These are phyloP conservation scores for Stephania yunnanensis DNA, from an alignment of 164 flowering plant genomes.

Conservation along the genomic window DNA sequence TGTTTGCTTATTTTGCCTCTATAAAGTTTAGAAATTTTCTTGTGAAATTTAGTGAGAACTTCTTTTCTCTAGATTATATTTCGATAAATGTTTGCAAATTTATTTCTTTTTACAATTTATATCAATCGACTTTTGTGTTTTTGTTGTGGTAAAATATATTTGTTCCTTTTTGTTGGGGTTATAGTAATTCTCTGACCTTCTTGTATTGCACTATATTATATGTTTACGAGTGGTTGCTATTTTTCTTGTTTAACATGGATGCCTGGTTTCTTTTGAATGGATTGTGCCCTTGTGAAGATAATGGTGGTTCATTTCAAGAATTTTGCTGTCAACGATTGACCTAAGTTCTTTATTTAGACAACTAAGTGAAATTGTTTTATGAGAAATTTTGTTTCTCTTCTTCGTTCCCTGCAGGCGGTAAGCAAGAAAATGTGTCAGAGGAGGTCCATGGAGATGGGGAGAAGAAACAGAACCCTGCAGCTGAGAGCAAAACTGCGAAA, in stretches of 20 bases:
- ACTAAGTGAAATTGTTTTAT: background rate
- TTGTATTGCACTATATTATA: background rate
- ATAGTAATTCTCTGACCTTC: background rate
- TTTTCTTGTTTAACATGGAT: background rate
- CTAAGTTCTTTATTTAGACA: background rate
- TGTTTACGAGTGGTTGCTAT: background rate
- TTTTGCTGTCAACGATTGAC: background rate
- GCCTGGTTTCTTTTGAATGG: background rate
- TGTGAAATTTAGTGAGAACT: too few relatives aligned
- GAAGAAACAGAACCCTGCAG: slow-evolving; percentile 32
- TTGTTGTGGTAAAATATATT: too few relatives aligned
- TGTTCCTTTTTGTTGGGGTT: too few relatives aligned
- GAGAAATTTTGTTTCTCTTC: background rate
- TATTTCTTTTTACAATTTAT: too few relatives aligned
- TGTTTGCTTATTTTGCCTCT: too few relatives aligned
- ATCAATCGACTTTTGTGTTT: too few relatives aligned
- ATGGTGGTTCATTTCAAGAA: background rate
- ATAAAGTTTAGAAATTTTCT: too few relatives aligned
- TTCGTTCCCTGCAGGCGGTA: slow-evolving; percentile 6
- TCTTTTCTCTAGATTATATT: too few relatives aligned
- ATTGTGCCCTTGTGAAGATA: background rate
- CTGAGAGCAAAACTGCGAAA: slow-evolving; percentile 61
- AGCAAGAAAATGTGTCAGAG: background rate
- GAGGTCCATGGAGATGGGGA: slow-evolving; percentile 5
- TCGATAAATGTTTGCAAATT: too few relatives aligned